These are phyloP conservation scores for Botrytis deweyae DNA, from an alignment of 2,329 filamentous ascomycete species.

Conservation along the genomic window DNA sequence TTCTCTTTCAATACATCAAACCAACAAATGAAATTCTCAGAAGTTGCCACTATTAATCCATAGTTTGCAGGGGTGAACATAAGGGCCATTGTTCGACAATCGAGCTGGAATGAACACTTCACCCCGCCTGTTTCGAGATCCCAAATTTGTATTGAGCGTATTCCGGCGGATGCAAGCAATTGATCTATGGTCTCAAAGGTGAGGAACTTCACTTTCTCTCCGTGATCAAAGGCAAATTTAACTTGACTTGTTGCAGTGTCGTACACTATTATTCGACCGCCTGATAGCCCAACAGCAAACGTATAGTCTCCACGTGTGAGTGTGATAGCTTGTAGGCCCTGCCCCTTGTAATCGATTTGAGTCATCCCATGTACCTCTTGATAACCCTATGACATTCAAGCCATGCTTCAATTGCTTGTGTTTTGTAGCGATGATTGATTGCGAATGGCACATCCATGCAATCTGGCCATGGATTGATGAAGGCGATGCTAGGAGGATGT, in stretches of 20 bases:
- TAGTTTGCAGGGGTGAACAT: neutral
- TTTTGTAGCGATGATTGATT: neutral
- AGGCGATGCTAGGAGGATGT: neutral
- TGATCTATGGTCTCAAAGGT: neutral
- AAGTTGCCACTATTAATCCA: neutral
- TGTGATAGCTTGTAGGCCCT: neutral
- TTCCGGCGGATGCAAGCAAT: neutral
- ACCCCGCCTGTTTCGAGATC: neutral
- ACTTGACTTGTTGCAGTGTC: neutral
- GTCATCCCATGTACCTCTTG: neutral
- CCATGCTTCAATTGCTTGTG: neutral
- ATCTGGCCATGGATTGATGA: neutral
- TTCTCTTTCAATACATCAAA: neutral
- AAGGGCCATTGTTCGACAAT: neutral
- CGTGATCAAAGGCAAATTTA: neutral
- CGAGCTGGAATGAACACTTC: neutral
- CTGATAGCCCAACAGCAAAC: neutral
- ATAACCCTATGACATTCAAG: neutral
- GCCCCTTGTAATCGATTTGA: neutral
- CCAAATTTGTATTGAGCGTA: neutral
- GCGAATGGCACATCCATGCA: neutral
- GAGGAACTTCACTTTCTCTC: neutral
- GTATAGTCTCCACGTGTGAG: neutral
- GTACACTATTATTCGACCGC: neutral
- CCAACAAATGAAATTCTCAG: neutral